Percentiles rank a stretch among this genome's conserved stretches.
Evolutionary conservation across 805 yeast genomes (phyloP).

Genomic region (Schizosaccharomyces osmophilus): DNA sequence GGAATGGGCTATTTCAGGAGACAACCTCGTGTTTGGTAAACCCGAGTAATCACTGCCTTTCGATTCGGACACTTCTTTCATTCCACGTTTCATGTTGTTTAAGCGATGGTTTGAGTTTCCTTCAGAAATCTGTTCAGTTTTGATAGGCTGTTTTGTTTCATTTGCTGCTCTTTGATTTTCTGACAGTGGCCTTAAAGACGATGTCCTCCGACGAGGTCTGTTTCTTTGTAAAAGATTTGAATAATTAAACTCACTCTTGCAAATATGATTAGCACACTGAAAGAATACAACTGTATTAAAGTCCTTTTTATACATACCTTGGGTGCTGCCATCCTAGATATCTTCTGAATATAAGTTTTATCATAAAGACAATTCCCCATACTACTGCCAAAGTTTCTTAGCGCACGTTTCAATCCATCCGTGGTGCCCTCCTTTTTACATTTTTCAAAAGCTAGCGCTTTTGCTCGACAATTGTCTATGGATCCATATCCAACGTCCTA

Average conservation of each 20-base stretch:
- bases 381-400: conserved; percentile 58
- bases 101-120: too few species aligned
- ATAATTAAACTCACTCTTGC: neutral
- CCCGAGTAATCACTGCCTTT: neutral
- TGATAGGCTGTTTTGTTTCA: neutral
- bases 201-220: neutral
- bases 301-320: neutral
- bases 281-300: too few species aligned
- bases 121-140: neutral
- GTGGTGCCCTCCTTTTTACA: conserved; percentile 71
- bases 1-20: neutral
- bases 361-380: conserved; percentile 27
- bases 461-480: conserved; percentile 25
- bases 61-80: neutral
- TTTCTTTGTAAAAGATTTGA: neutral
- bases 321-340: neutral
- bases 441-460: conserved; percentile 52
- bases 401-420: conserved; percentile 55
- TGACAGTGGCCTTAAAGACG: too few species aligned
- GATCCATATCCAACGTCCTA: conserved; percentile 48
- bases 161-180: neutral
- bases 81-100: too few species aligned
- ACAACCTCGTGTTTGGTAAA: neutral
- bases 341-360: neutral
- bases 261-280: too few species aligned